Base-by-base conservation (phyloP, 345 rosid species). In the Corymbia maculata region DNA sequence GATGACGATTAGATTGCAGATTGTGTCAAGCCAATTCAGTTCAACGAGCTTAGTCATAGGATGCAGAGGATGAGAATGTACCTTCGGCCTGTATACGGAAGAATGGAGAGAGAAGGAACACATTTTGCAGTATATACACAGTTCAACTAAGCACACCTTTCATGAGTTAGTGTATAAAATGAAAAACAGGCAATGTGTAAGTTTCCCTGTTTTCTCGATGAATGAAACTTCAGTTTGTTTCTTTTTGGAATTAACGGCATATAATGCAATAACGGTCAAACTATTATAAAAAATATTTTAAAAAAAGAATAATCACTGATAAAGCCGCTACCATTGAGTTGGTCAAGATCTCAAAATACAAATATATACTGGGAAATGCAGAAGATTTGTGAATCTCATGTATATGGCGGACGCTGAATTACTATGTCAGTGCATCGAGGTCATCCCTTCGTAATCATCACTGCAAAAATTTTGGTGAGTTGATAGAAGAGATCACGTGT, bases 1-100 rank as follows among this genome's bases (percentile, higher is more conserved):
- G 99, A 97, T 79, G 99, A 96, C 51, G 99, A 96, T 85, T 96
- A 97, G 96, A 86, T 87, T 10, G 84, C 26, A 75, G 84, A 75
- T 19, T 75, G 84, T 75, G 26, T 75, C 28, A 75, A 75, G 84
- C 84, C 26, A 22, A 42, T 75, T 75, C 84, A 36, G 28, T 44
- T 42, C 22, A 28, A 42, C 11, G 7, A 75, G 84, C 49, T 42
- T 75, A 75, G 26, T 42, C 7, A 14, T 75, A 75, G 84, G 84
- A 75, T 75, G 84, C 84, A 75, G 84, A 75, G 84, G 49, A 42
- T 75, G 84, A 75, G 49, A 75, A 42, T 75, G 84, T 42, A 75
- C 84, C 84, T 19, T 75, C 49, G 82, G 49, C 7, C 66, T 6
- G n/a, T 59, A 59, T 59, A 59, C 12, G 14, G 64, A 59, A 59